Percentiles rank a stretch among this genome's conserved stretches.
Conservation (phyloP, 2,329 filamentous ascomycete genomes). For the Dendrostoma leiphaemia region DNA sequence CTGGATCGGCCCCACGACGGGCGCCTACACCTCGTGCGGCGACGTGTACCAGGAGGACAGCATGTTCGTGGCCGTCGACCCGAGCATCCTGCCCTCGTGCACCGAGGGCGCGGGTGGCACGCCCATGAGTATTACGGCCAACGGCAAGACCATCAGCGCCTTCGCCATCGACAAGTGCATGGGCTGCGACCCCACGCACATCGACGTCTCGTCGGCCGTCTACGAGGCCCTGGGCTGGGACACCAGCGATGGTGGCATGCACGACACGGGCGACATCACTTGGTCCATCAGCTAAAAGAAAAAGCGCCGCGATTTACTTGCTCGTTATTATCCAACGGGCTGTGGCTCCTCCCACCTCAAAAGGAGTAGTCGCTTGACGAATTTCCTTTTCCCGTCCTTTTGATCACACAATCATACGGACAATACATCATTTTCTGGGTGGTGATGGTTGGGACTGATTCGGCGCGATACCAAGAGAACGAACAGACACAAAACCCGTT, state of each 20-base stretch:
- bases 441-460: not conserved
- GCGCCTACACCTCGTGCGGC: conserved; percentile 26
- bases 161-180: conserved; percentile 21
- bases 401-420: not conserved
- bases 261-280: conserved; percentile 24
- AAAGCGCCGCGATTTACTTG: too few relatives aligned
- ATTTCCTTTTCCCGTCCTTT: conserved; percentile 10
- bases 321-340: too few relatives aligned
- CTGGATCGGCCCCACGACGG: conserved; percentile 18
- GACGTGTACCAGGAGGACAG: conserved; percentile 58
- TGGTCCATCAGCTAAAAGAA: not conserved
- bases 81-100: conserved; percentile 56
- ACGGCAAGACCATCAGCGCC: conserved; percentile 27
- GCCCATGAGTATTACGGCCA: conserved; percentile 35
- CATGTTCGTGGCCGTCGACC: conserved; percentile 71
- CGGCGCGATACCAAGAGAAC: not conserved
- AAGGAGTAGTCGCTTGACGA: conserved; percentile 6
- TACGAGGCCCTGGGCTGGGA: conserved; percentile 49
- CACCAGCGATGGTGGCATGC: conserved; percentile 41
- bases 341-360: not conserved
- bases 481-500: conserved; percentile 1
- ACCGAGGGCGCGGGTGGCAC: conserved; percentile 59
- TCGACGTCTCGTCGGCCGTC: conserved; percentile 14
- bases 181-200: conserved; percentile 9
- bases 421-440: not conserved